Conservation (phyloP, 352 stramenopile species). For the Phytophthora vignae region DNA sequence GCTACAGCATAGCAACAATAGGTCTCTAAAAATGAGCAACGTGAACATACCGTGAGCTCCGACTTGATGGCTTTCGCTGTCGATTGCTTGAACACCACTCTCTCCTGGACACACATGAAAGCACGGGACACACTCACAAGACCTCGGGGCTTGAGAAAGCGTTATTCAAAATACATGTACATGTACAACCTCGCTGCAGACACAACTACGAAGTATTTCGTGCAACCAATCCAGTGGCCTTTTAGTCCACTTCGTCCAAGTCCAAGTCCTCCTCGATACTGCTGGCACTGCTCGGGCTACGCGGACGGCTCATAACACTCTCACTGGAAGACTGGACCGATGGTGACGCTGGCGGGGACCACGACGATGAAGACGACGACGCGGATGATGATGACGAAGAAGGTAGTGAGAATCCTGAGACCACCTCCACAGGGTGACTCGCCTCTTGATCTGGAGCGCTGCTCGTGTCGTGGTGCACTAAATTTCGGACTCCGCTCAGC, state of each 20-base stretch:
- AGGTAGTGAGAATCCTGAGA: constrained; percentile 32
- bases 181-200: constrained; percentile 13
- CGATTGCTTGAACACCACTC: too few species aligned
- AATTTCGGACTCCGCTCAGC: constrained; percentile 47
- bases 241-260: constrained; percentile 74
- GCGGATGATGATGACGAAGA: constrained; percentile 43
- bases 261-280: constrained; percentile 73
- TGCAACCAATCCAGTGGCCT: constrained; percentile 1
- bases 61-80: constrained; percentile 2
- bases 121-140: not conserved
- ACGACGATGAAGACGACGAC: constrained; percentile 27
- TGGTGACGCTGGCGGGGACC: constrained; percentile 24
- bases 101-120: constrained; percentile 16
- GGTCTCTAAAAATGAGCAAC: constrained; percentile 24
- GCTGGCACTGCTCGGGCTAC: constrained; percentile 41
- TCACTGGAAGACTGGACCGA: constrained; percentile 18
- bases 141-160: constrained; percentile 10
- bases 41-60: not conserved
- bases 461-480: constrained; percentile 41
- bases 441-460: constrained; percentile 11
- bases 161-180: constrained; percentile 38
- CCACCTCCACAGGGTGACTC: constrained; percentile 20
- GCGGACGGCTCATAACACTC: constrained; percentile 11
- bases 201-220: constrained; percentile 19
- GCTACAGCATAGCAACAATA: constrained; percentile 1